These are phyloP conservation scores for Magnolia kwangsiensis DNA, from an alignment of 164 flowering plant species.

Conservation along the genomic window DNA sequence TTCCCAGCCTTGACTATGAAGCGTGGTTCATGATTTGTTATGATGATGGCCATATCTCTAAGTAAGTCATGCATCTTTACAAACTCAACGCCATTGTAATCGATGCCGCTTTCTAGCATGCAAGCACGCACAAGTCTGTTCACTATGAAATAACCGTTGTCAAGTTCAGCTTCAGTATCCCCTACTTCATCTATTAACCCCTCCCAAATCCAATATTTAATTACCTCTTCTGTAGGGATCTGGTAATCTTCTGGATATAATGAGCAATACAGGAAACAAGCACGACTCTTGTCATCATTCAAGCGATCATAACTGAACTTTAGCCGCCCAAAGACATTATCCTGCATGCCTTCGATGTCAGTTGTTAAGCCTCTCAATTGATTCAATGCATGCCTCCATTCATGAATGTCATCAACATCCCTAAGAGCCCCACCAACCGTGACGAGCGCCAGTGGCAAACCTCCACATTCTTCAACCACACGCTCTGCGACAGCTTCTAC, in stretches of 20 bases:
- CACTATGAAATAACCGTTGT: background rate
- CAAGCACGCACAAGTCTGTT: background rate
- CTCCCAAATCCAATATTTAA: background rate
- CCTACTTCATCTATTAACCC: background rate
- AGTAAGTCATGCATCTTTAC: slow-evolving; percentile 1
- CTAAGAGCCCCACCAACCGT: background rate
- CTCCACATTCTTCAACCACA: background rate
- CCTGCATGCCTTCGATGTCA: background rate
- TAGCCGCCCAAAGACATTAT: background rate
- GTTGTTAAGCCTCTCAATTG: background rate
- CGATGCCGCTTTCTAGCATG: background rate
- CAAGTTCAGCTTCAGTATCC: background rate
- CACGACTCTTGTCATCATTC: background rate
- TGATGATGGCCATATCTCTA: background rate
- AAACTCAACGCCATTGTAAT: background rate
- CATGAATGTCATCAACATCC: background rate
- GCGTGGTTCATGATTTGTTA: background rate
- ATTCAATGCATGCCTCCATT: background rate
- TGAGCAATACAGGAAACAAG: background rate
- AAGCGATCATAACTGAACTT: background rate
- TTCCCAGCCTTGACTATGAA: background rate
- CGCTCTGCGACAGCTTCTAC: background rate
- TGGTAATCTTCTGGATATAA: background rate
- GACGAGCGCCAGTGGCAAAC: background rate
- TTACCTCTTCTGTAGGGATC: background rate